phyloP scores from a whole-genome alignment of 1,284 basidiomycete genomes.

The Cutaneotrichosporon spelunceum region DNA sequence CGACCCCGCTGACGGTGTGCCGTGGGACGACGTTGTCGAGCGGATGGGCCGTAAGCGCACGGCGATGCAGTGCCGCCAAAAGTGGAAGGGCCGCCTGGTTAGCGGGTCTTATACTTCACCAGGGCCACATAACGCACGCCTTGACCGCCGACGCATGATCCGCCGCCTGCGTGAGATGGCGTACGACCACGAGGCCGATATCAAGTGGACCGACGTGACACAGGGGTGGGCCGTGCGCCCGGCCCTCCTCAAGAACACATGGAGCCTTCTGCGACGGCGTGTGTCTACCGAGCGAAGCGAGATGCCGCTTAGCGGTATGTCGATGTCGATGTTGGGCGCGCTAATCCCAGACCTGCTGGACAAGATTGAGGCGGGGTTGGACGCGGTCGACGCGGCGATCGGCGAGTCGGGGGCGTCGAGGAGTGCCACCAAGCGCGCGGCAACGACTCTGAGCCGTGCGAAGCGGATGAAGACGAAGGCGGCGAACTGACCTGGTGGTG shows the following conservation, averaged over 20 bases:
- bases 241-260: conserved; percentile 14
- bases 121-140: not conserved
- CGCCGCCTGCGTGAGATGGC: conserved; percentile 17
- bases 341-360: conserved; percentile 15
- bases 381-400: conserved; percentile 1
- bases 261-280: conserved; percentile 12
- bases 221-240: conserved; percentile 17
- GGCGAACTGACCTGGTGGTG: too few species aligned
- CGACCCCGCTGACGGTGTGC: conserved; percentile 26
- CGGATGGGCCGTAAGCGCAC: conserved; percentile 30
- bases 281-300: conserved; percentile 5
- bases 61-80: conserved; percentile 33
- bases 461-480: conserved; percentile 7
- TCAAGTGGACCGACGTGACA: conserved; percentile 11
- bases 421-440: not conserved
- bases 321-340: not conserved
- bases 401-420: conserved; percentile 1
- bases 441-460: not conserved
- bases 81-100: conserved; percentile 28
- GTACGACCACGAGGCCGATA: conserved; percentile 19
- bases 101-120: conserved; percentile 3
- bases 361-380: conserved; percentile 12
- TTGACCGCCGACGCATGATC: conserved; percentile 15
- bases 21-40: conserved; percentile 34
- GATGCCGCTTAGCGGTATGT: conserved; percentile 14